Percentiles rank a stretch among this genome's conserved stretches.
Conservation (phyloP, 2,329 filamentous ascomycete species). For the Podosphaera fusca region DNA sequence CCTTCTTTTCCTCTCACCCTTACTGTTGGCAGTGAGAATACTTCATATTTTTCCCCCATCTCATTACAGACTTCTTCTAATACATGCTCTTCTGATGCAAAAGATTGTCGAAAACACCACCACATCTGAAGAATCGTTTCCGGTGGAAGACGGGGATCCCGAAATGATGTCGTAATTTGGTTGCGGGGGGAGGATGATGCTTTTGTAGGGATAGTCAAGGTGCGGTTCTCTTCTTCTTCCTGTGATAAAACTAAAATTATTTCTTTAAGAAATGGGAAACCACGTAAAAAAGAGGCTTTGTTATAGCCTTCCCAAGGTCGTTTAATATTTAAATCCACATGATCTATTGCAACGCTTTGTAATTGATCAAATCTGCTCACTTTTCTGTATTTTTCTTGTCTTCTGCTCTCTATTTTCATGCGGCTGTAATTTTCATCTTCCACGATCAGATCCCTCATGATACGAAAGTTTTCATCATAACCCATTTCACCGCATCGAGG, state of each 20-base stretch:
- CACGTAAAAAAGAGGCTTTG: conserved; percentile 23
- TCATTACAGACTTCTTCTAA: conserved; percentile 9
- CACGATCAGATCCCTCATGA: conserved; percentile 19
- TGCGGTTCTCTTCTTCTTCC: not conserved
- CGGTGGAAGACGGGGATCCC: conserved; percentile 7
- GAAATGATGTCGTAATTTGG: not conserved
- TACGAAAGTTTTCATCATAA: conserved; percentile 17
- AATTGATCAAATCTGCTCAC: conserved; percentile 17
- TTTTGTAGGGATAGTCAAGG: no score
- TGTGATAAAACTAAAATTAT: conserved; percentile 9
- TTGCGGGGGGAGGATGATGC: not conserved
- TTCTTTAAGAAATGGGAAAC: conserved; percentile 17
- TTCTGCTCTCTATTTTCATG: not conserved
- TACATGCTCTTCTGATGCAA: conserved; percentile 10
- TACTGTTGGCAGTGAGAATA: conserved; percentile 10
- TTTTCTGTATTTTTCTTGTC: not conserved
- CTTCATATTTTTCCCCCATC: conserved; percentile 7
- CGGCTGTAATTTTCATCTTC: conserved; percentile 1
- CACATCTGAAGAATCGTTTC: conserved; percentile 10
- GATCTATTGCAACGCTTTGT: conserved; percentile 22
- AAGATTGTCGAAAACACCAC: conserved; percentile 12
- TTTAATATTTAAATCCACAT: conserved; percentile 21
- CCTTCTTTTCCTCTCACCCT: conserved; percentile 6
- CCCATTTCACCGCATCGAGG: conserved; percentile 17
- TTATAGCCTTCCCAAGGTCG: conserved; percentile 28